Evolutionary conservation across 2,329 filamentous ascomycete genomes (phyloP).

Genomic region (Venturia effusa): DNA sequence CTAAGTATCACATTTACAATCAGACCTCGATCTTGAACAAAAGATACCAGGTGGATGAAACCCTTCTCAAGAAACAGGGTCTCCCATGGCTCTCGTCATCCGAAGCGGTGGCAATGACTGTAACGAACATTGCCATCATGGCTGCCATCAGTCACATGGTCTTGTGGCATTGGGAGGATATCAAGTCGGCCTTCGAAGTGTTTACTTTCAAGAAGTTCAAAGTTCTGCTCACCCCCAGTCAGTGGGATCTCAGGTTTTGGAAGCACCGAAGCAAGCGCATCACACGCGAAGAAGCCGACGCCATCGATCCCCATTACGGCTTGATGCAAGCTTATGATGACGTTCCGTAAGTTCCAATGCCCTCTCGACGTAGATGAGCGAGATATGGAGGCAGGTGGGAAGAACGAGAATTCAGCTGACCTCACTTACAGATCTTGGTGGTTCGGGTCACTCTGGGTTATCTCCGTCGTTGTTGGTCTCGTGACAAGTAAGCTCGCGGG

Average conservation of each 20-base stretch:
- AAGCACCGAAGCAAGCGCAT: constrained; percentile 13
- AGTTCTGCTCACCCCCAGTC: constrained; percentile 11
- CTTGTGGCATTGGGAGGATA: constrained; percentile 19
- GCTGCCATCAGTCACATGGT: constrained; percentile 13
- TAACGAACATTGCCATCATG: constrained; percentile 12
- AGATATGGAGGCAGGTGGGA: too few species aligned
- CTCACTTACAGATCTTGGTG: constrained; percentile 17
- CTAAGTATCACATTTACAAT: constrained; percentile 12
- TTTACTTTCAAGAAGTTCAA: constrained; percentile 16
- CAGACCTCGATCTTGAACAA: constrained; percentile 13
- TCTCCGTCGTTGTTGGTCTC: constrained; percentile 17
- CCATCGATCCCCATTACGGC: constrained; percentile 23
- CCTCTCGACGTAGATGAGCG: too few species aligned
- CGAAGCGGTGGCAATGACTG: constrained; percentile 9
- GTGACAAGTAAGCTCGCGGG: constrained; percentile 19
- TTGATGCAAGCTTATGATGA: constrained; percentile 23
- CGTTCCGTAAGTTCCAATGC: constrained; percentile 15
- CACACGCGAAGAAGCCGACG: constrained; percentile 17
- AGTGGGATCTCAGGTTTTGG: constrained; percentile 20
- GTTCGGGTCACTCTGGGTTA: constrained; percentile 18
- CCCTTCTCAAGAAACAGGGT: constrained; percentile 10
- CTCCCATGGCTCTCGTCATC: constrained; percentile 13
- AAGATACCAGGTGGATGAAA: constrained; percentile 8
- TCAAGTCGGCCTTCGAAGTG: constrained; percentile 26
- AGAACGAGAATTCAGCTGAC: background rate